phyloP scores from a whole-genome alignment of 2,329 filamentous ascomycete genomes.

The Camptophora hylomeconis region DNA sequence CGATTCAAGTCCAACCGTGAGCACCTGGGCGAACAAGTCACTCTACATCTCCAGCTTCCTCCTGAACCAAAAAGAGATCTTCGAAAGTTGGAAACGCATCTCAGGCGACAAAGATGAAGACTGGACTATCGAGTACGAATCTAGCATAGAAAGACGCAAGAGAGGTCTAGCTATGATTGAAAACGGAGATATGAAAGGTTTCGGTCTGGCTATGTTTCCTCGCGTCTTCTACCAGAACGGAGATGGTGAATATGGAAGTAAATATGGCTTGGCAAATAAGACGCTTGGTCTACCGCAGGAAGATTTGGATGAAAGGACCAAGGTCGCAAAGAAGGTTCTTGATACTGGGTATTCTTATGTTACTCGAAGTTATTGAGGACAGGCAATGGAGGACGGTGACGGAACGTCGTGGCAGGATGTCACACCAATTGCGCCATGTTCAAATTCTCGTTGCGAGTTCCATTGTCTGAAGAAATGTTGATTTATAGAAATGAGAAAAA shows the following conservation, averaged over 20 bases:
- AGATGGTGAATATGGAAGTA: conserved; percentile 29
- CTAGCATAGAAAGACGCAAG: conserved; percentile 7
- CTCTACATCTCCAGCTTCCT: conserved; percentile 3
- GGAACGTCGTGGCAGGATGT: no score
- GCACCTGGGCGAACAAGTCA: conserved; percentile 1
- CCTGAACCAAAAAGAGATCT: conserved; percentile 6
- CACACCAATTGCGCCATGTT: no score
- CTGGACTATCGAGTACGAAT: conserved; percentile 8
- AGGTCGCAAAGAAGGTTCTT: conserved; percentile 15
- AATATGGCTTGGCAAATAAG: conserved; percentile 36
- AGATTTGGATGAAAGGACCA: conserved; percentile 38
- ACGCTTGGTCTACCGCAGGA: conserved; percentile 45
- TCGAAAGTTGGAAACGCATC: not conserved
- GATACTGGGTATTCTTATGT: not conserved
- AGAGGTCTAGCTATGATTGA: conserved; percentile 5
- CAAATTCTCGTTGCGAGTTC: no score
- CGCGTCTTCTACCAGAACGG: conserved; percentile 35
- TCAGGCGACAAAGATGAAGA: conserved; percentile 1
- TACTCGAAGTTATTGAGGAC: no score
- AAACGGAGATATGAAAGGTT: conserved; percentile 6
- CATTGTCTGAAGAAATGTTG: no score
- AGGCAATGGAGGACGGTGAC: no score
- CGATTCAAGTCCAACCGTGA: not conserved
- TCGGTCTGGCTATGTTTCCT: conserved; percentile 7
- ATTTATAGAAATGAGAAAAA: no score